phyloP scores from a whole-genome alignment of 78 protist genomes.

The Dictyostelium firmibasis region DNA sequence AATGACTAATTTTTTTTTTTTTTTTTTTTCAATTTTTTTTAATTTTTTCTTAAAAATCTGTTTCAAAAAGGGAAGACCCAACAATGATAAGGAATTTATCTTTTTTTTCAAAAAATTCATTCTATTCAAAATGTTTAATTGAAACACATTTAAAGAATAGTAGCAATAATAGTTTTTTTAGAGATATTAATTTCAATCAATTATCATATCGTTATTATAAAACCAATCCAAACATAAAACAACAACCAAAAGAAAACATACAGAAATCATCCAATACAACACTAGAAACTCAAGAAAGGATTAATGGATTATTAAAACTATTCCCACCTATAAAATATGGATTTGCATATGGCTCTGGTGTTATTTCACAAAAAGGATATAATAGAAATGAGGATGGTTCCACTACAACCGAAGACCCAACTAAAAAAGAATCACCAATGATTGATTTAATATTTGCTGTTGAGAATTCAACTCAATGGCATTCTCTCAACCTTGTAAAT shows the following conservation, averaged over 20 bases:
- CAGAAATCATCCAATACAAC: neutral
- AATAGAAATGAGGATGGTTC: neutral
- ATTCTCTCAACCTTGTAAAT: conserved; percentile 6
- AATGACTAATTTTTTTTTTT: no score
- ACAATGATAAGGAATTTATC: neutral
- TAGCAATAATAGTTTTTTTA: no score
- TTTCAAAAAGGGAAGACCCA: no score
- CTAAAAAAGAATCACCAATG: conserved; percentile 27
- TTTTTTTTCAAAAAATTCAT: neutral
- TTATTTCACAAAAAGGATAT: conserved; percentile 43
- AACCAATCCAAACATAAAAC: neutral
- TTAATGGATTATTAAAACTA: neutral
- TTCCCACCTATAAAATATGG: conserved; percentile 69
- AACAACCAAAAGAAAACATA: neutral
- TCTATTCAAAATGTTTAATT: neutral
- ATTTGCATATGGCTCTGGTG: conserved; percentile 77
- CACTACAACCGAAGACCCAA: neutral
- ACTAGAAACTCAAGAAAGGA: conserved; percentile 6
- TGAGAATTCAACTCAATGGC: conserved; percentile 43
- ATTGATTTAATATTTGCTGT: conserved; percentile 69
- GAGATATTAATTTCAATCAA: neutral
- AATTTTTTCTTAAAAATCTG: no score
- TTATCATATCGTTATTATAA: neutral
- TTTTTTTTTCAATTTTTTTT: no score
- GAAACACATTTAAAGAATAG: neutral